Evolutionary conservation across 768 basidiomycete genomes (phyloP), one percentile per base, ranked within the genome.

Genomic region (Calocybe gangraenosa): DNA sequence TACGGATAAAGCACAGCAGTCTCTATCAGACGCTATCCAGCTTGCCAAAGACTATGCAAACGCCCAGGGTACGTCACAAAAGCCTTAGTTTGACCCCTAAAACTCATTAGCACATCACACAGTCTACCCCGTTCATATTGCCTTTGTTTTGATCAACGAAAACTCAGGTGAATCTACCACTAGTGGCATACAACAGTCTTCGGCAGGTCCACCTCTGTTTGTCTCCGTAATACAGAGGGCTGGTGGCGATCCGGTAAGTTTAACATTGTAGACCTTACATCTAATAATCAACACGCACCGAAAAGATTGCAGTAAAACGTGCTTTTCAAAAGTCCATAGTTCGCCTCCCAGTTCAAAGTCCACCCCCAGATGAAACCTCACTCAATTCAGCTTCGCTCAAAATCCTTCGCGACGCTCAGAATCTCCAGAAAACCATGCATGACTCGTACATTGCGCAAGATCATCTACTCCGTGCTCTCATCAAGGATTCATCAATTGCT

Each of bases 391-490:
- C 77, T 7, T 57, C 76, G 3, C 57, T 76, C 47, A 79, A 82
- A 57, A 75, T 91, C 34, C 65, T 95, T 23, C 77, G 81, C 9
- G 85, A 87, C 49, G 91, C 92, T 0, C 83, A 87, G 49, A 75
- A 69, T 10, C 65, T 88, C 19, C 86, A 87, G 59, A 92, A 90
- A 70, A 84, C 72, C 4, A 87, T 86, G 84, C 84, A 87, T 58
- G 92, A 94, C 62, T 84, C 84, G 1, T 96, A 90, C 64, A 85
- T 98, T 47, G 92, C 93, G 0, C 88, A 94, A 63, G 92, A 97
- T 50, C 93, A 96, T 60, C 65, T 98, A 39, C 74, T 97, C 20
- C 81, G 92, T 19, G 92, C 90, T 0, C 78, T 97, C 40, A 57
- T 92, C 53, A 83, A 89, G 52, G 89, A 93, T 47, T 44, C 78